Evolutionary conservation across 2,329 filamentous ascomycete genomes (phyloP), one percentile per base, ranked within the genome.

Genomic region (Ascosphaera apis): DNA sequence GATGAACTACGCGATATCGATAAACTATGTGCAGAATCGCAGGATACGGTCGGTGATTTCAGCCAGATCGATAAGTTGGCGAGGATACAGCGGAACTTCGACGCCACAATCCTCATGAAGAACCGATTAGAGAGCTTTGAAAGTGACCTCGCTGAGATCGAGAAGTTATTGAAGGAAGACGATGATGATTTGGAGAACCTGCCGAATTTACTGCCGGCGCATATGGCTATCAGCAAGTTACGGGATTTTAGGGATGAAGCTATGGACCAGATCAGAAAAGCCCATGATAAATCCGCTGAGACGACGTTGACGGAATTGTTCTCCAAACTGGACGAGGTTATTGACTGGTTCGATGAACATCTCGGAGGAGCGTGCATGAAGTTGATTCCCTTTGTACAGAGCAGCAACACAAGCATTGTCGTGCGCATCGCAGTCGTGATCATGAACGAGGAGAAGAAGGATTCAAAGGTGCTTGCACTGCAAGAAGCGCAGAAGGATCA

Each of bases 1-100:
- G 86, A 95, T 45, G 88, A 98, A 61, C 88, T 98, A 72, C 83
- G 91, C 65, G 91, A 86, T 59, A 95, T 98, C 49, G 88, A 98
- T 62, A 83, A 81, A 59, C 70, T 98, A 43, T 98, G 88, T 61
- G 83, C 84, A 43, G 91, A 98, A 58, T 84, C 84, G 37, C 86
- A 95, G 62, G 82, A 81, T 53, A 93, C 93, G 72, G 92, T 98
- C 49, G 75, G 79, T 50, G 88, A 98, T 62, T 95, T 98, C 56
- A 86, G 86, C 37, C 81, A 92, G 57, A 88, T 91, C 44, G 59
- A 62, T 37, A 53, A 56, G 36, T 44, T 62, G 33, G 58, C 58
- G 4, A 49, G 55, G 41, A 54, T 62, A 23, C 88, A 98, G 58
- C 72, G 86, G 43, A 93, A 98, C 59, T 98, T 98, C 52, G 81